Evolutionary conservation across 1,284 basidiomycete species (phyloP), one percentile per base, ranked within the genome.

Genomic region (Melanopsichium pennsylvanicum): DNA sequence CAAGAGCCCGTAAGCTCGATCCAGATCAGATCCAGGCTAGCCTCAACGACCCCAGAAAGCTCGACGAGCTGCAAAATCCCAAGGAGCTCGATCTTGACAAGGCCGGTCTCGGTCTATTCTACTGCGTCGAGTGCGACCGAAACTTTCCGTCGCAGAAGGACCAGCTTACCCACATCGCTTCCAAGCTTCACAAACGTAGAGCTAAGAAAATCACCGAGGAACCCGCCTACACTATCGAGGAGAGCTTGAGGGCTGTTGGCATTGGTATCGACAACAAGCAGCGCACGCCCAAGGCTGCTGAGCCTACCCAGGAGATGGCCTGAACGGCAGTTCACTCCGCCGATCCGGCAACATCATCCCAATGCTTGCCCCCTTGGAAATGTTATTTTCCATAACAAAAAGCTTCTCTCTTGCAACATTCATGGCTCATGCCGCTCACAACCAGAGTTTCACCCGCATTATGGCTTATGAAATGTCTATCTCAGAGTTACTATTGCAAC

Each of bases 31-130:
- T 80, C 34, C 73, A 79, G 41, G 67, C 58, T 27, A 79, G 74
- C 45, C 69, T 80, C 26, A 62, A 63, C 45, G 55, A 74, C 31
- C 56, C 64, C n/a, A 47, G 62, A 33, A 72, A 70, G 67, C 69
- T 72, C 27, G 62, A 64, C 16, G 67, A 31, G 19, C 63, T 78
- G 27, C 70, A 74, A 36, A 64, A 74, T n/a, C 79, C 79, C 15
- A 61, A 62, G 10, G 66, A 72, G 50, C 64, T 80, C 35, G 77
- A 81, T 40, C 59, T 76, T 13, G 77, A 80, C 45, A 75, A 75
- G 57, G 70, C 78, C n/a, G 79, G 79, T 50, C 70, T 81, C 40
- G 79, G 79, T 31, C 72, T 76, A 21, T 80, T 79, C 57, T 80
- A 81, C 66, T 81, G 79, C 45, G 70, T 80, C 27, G 71, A 76